Evolutionary conservation across 116 monocot genomes (phyloP).

Genomic region (Papilionanthe hybrid): DNA sequence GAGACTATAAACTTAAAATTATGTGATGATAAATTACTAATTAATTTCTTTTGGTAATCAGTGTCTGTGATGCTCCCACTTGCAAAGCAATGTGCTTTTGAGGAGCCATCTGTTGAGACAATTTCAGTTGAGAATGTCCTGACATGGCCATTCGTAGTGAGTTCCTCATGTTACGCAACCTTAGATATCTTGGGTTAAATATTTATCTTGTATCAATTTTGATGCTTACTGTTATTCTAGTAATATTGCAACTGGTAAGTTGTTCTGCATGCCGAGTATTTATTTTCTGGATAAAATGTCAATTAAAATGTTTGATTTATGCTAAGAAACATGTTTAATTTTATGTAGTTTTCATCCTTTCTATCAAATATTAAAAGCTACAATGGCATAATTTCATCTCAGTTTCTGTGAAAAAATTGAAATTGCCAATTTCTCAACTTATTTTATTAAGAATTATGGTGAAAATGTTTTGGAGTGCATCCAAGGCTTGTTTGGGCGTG

Average conservation of each 20-base stretch:
- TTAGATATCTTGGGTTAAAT: background rate
- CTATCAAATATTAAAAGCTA: background rate
- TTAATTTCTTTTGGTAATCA: slow-evolving; percentile 21
- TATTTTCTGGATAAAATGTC: background rate
- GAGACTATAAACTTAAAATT: background rate
- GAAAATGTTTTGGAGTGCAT: too few relatives aligned
- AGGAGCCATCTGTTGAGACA: slow-evolving; percentile 81
- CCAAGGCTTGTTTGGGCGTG: too few relatives aligned
- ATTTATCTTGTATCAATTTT: background rate
- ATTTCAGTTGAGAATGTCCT: slow-evolving; percentile 92
- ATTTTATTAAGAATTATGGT: too few relatives aligned
- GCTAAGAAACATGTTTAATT: background rate
- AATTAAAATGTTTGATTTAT: background rate
- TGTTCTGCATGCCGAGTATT: background rate
- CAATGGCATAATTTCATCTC: background rate
- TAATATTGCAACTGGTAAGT: background rate
- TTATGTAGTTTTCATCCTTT: background rate
- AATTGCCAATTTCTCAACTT: too few relatives aligned
- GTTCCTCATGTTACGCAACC: slow-evolving; percentile 10
- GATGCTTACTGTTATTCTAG: background rate
- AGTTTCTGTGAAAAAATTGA: too few relatives aligned
- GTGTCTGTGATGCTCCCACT: slow-evolving; percentile 96
- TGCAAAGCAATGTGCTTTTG: slow-evolving; percentile 96
- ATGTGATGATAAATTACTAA: background rate
- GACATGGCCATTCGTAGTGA: slow-evolving; percentile 93